These are phyloP conservation scores for Amanita brunnescens DNA, from an alignment of 768 basidiomycete species.

Conservation along the genomic window DNA sequence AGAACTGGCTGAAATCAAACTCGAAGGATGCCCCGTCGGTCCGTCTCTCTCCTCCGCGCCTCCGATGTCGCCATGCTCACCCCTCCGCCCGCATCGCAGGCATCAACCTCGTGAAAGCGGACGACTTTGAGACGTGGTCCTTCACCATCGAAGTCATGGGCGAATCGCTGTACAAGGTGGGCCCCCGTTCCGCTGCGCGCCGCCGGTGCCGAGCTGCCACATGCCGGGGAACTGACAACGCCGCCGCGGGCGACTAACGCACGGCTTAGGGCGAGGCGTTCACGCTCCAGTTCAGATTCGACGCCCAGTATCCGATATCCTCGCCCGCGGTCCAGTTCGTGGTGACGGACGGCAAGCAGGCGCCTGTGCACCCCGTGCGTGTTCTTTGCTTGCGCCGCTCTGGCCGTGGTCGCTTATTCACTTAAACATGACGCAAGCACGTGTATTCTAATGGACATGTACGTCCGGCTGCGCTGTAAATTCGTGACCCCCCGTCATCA, in stretches of 20 bases:
- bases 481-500: not conserved
- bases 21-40: constrained; percentile 7
- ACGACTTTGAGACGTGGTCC: constrained; percentile 71
- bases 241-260: not conserved
- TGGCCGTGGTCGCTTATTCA: not conserved
- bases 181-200: constrained; percentile 4
- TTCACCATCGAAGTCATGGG: constrained; percentile 81
- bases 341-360: constrained; percentile 48
- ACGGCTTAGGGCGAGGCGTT: constrained; percentile 58
- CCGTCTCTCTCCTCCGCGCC: not conserved
- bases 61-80: too few species aligned
- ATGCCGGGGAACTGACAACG: not conserved
- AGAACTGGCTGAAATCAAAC: constrained; percentile 4
- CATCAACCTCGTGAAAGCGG: constrained; percentile 63
- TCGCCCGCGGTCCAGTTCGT: constrained; percentile 85
- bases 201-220: too few species aligned
- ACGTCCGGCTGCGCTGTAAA: constrained; percentile 15
- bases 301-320: constrained; percentile 75
- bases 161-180: constrained; percentile 68
- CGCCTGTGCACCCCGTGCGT: constrained; percentile 77
- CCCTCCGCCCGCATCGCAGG: constrained; percentile 31
- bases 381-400: constrained; percentile 8
- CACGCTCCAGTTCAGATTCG: constrained; percentile 77
- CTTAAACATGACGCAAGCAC: constrained; percentile 35
- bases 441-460: constrained; percentile 87